A percentile compares a stretch with the other conserved stretches of the same genome.
phyloP scores from a whole-genome alignment of 768 basidiomycete genomes.

The Boletus reticuloceps region DNA sequence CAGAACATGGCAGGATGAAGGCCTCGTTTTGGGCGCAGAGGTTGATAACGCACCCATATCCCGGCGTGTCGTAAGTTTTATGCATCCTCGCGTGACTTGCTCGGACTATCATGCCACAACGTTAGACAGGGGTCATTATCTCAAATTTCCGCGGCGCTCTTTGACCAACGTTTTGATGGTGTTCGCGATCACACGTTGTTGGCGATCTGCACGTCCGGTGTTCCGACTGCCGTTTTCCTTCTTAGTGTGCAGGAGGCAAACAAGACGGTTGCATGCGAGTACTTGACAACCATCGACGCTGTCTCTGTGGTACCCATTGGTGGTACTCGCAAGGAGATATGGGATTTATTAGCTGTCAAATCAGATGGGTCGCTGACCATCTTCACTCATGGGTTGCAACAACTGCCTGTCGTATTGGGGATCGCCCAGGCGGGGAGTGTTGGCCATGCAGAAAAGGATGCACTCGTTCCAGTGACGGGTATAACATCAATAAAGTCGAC shows the following conservation, averaged over 20 bases:
- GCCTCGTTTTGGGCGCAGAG: slow-evolving; percentile 73
- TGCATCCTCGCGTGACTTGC: not conserved
- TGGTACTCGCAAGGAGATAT: slow-evolving; percentile 58
- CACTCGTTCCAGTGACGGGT: slow-evolving; percentile 19
- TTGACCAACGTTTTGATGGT: slow-evolving; percentile 67
- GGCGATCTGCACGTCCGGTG: slow-evolving; percentile 52
- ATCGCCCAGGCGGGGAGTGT: slow-evolving; percentile 10
- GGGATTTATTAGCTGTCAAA: slow-evolving; percentile 69
- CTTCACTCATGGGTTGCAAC: slow-evolving; percentile 58
- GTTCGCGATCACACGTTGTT: slow-evolving; percentile 48
- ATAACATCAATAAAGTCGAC: slow-evolving; percentile 48
- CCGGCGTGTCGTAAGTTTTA: slow-evolving; percentile 48
- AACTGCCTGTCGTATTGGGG: slow-evolving; percentile 38
- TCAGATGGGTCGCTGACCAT: slow-evolving; percentile 53
- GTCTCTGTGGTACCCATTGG: slow-evolving; percentile 56
- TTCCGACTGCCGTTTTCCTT: slow-evolving; percentile 45
- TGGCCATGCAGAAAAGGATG: not conserved
- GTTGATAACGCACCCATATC: slow-evolving; percentile 48
- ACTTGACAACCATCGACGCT: slow-evolving; percentile 41
- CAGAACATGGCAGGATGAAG: slow-evolving; percentile 65
- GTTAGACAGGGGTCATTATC: slow-evolving; percentile 14
- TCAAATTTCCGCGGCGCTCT: slow-evolving; percentile 53
- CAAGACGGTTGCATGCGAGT: slow-evolving; percentile 40
- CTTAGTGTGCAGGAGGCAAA: slow-evolving; percentile 42
- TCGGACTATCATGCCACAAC: slow-evolving; percentile 1